A percentile compares a stretch with the other conserved stretches of the same genome.
Conservation (phyloP, 805 yeast species). For the Sungouiella blattae region DNA sequence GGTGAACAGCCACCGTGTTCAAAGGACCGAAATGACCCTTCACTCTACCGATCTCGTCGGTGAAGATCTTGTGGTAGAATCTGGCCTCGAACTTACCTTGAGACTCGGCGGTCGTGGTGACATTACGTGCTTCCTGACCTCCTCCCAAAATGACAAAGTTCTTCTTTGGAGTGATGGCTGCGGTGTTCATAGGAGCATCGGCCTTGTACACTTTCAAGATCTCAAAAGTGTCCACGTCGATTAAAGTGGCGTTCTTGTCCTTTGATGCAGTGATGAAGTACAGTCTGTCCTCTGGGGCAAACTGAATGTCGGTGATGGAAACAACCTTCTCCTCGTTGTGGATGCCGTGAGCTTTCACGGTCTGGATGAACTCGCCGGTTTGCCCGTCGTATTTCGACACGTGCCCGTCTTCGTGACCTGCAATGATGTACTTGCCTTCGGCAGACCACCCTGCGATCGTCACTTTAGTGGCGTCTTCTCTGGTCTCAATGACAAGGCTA, state of each 20-base stretch:
- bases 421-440: slow-evolving; percentile 67
- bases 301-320: slow-evolving; percentile 81
- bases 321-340: slow-evolving; percentile 43
- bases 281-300: slow-evolving; percentile 72
- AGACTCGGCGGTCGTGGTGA: slow-evolving; percentile 89
- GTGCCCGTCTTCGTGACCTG: slow-evolving; percentile 85
- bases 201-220: slow-evolving; percentile 72
- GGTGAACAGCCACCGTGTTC: slow-evolving; percentile 90
- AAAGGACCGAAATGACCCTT: slow-evolving; percentile 99
- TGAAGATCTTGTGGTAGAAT: slow-evolving; percentile 90
- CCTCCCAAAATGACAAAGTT: slow-evolving; percentile 94
- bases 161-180: slow-evolving; percentile 89
- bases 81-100: slow-evolving; percentile 98
- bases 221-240: slow-evolving; percentile 74
- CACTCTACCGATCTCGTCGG: slow-evolving; percentile 94
- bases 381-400: slow-evolving; percentile 74
- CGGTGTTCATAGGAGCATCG: slow-evolving; percentile 93
- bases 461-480: slow-evolving; percentile 56
- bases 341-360: slow-evolving; percentile 68
- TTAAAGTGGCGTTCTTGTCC: slow-evolving; percentile 78
- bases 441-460: slow-evolving; percentile 87
- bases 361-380: slow-evolving; percentile 65
- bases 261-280: slow-evolving; percentile 91
- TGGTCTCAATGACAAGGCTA: slow-evolving; percentile 54
- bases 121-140: slow-evolving; percentile 99